phyloP scores from a whole-genome alignment of 768 basidiomycete genomes.

The Clathrus columnatus region DNA sequence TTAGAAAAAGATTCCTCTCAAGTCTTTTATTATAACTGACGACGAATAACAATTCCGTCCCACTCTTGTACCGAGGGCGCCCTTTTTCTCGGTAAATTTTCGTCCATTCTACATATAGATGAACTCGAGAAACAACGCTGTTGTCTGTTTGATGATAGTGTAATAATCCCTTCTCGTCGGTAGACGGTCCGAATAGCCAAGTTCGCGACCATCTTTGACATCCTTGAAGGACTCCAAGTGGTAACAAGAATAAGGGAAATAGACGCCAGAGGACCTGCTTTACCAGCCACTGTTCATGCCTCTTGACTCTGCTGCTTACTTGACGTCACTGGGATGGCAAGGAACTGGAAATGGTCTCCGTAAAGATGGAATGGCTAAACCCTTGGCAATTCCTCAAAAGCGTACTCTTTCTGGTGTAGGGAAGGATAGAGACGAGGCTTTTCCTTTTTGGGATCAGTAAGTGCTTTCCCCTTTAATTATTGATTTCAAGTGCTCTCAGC shows the following conservation, averaged over 20 bases:
- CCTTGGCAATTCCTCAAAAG: conserved; percentile 76
- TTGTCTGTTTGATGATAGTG: neutral
- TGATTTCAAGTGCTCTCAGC: neutral
- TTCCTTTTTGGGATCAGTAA: conserved; percentile 98
- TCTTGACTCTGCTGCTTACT: conserved; percentile 60
- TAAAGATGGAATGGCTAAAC: conserved; percentile 66
- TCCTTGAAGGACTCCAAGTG: too few relatives aligned
- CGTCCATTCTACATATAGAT: neutral
- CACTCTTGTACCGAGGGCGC: neutral
- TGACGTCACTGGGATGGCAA: conserved; percentile 79
- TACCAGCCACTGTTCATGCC: conserved; percentile 39
- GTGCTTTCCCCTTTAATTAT: conserved; percentile 23
- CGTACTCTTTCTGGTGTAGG: conserved; percentile 80
- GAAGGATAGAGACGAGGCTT: conserved; percentile 90
- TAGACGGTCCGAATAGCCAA: neutral
- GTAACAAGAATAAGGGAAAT: too few relatives aligned
- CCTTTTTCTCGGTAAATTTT: neutral
- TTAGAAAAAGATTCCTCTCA: neutral
- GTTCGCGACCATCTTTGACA: neutral
- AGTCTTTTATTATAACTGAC: neutral
- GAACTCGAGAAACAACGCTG: neutral
- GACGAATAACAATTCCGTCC: neutral
- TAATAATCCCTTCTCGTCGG: neutral
- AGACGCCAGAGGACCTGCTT: too few relatives aligned
- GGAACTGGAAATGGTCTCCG: conserved; percentile 84